Evolutionary conservation across 768 basidiomycete genomes (phyloP).

Genomic region (Mycena polygramma): DNA sequence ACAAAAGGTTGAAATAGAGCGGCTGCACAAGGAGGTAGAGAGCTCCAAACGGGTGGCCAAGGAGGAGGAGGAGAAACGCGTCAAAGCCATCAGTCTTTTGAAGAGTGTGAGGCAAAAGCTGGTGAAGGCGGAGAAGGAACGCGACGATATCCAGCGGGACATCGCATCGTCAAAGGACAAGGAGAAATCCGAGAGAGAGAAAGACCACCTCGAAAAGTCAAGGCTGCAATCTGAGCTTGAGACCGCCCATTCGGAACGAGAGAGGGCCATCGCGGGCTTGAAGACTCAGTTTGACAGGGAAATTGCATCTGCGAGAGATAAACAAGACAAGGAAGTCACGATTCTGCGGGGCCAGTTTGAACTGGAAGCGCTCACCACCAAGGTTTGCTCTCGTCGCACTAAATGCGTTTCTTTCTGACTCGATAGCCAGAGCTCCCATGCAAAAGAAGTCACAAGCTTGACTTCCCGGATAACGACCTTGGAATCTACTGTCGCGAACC

Average conservation of each 20-base stretch:
- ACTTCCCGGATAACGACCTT: conserved; percentile 66
- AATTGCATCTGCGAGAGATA: conserved; percentile 67
- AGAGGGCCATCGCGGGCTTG: conserved; percentile 71
- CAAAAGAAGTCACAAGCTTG: conserved; percentile 70
- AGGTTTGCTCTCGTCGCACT: conserved; percentile 61
- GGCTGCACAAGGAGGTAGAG: conserved; percentile 74
- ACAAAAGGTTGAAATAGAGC: conserved; percentile 67
- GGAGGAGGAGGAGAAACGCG: conserved; percentile 98
- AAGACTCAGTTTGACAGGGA: conserved; percentile 83
- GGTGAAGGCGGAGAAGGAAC: conserved; percentile 96
- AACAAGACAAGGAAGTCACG: conserved; percentile 80
- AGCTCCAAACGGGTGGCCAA: conserved; percentile 74
- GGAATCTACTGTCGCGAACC: conserved; percentile 75
- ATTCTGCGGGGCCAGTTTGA: conserved; percentile 80
- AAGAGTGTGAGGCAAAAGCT: conserved; percentile 97
- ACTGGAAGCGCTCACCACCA: conserved; percentile 77
- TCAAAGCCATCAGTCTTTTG: conserved; percentile 91
- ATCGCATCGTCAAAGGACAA: conserved; percentile 62
- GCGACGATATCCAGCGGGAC: conserved; percentile 82
- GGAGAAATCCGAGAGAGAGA: conserved; percentile 66
- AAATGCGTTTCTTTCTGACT: conserved; percentile 19
- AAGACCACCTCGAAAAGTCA: conserved; percentile 65
- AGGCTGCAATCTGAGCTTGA: conserved; percentile 77
- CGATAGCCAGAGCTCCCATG: conserved; percentile 68
- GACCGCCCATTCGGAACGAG: conserved; percentile 69